Evolutionary conservation across 73 alveolate species (phyloP).

Genomic region (Tetrahymena malaccensis): DNA sequence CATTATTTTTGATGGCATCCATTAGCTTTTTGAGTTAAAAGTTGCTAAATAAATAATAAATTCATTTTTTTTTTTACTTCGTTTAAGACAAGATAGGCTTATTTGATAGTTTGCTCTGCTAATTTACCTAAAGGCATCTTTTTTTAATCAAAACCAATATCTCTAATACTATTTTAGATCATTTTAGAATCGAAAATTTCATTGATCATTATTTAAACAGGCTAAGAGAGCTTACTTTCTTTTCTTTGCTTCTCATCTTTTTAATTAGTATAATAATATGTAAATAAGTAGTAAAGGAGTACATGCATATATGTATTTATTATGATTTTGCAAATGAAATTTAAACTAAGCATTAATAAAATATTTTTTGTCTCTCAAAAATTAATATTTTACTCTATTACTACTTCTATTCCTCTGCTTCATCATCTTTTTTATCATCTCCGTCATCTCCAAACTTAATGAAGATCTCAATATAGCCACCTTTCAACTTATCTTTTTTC

Average conservation of each 20-base stretch:
- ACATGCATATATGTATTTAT: too few species aligned
- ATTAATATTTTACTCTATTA: neutral
- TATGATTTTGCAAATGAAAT: neutral
- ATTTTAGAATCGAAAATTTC: conserved; percentile 19
- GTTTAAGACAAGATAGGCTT: conserved; percentile 50
- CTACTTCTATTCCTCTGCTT: neutral
- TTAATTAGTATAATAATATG: conserved; percentile 23
- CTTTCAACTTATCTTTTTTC: neutral
- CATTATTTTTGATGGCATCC: conserved; percentile 40
- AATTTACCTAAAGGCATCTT: conserved; percentile 79
- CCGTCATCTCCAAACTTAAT: conserved; percentile 2
- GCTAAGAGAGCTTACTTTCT: neutral
- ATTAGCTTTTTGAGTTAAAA: conserved; percentile 48
- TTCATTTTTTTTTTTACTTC: conserved; percentile 27
- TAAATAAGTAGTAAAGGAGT: neutral
- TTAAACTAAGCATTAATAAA: too few species aligned
- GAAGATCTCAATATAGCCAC: conserved; percentile 5
- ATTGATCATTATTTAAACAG: conserved; percentile 32
- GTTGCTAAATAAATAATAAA: neutral
- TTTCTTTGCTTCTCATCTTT: conserved; percentile 34
- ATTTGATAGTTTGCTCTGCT: conserved; percentile 47
- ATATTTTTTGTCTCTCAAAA: neutral
- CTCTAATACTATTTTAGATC: conserved; percentile 63
- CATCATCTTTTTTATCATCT: neutral
- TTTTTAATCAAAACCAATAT: conserved; percentile 71